Base-by-base conservation (phyloP, 805 yeast genomes). In the Martiniozyma abietophila region DNA sequence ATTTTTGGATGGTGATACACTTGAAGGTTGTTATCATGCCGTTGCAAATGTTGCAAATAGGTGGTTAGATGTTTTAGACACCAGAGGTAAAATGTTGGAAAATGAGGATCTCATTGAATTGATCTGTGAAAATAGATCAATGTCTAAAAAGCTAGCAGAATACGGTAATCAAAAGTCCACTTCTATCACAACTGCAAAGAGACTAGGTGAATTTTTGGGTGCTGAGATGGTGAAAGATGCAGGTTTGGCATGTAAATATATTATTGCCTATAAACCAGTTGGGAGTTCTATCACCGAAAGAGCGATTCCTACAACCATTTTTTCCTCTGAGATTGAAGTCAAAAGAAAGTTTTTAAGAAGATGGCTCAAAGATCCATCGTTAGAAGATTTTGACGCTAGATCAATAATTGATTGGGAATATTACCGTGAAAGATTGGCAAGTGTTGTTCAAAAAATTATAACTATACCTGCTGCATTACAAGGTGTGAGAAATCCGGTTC, bases 391-490 rank as follows among this genome's bases (percentile, higher is more conserved):
- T 51, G 96, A 89, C 55, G 94, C 95, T 4, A 68, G 97, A 49
- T 69, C 74, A 14, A 80, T 92, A 34, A 71, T 92, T 41, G 97
- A 92, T 56, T 92, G 99, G 99, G 74, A 63, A 16, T 92, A 92
- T 53, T 92, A 92, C 53, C 69, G 78, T 42, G 96, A 85, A 48
- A 74, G 99, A 49, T 67, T 92, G 23, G 94, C 89, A 0, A 85
- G 95, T 2, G 95, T 88, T 5, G 76, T 94, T 27, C 96, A 88
- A 54, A 92, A 94, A 58, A 85, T 92, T 48, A 83, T 92, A 46
- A 81, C 96, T 0, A 89, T 92, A 45, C 99, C 99, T 2, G 99
- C 99, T 4, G 97, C 96, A 5, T 64, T 89, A 35, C 98, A 92
- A 60, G 74, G 75, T 34, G 73, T 89, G 12, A 59, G 65, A 10